Conservation (phyloP, 352 stramenopile species). For the Pythium periplocum region DNA sequence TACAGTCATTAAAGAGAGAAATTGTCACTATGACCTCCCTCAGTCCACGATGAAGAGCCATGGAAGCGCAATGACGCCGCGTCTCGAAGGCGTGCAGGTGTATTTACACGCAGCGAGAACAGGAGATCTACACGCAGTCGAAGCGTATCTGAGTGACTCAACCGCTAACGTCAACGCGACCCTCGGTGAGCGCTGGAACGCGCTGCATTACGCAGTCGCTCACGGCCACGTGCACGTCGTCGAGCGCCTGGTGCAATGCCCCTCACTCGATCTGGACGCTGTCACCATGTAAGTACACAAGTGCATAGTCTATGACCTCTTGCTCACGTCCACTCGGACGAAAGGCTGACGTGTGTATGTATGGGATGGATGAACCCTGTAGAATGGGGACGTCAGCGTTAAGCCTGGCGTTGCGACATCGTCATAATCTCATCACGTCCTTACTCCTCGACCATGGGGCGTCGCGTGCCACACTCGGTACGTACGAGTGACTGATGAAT, state of each 20-base stretch:
- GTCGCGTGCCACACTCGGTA: constrained; percentile 49
- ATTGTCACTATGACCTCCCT: too few relatives aligned
- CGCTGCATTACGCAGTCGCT: constrained; percentile 62
- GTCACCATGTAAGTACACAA: constrained; percentile 38
- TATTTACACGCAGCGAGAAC: constrained; percentile 49
- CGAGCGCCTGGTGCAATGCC: constrained; percentile 29
- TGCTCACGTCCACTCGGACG: too few relatives aligned
- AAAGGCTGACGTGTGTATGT: too few relatives aligned
- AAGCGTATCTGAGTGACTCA: constrained; percentile 20
- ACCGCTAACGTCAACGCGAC: constrained; percentile 33
- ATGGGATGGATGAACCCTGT: too few relatives aligned
- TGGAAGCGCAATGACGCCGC: background rate
- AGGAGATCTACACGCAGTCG: constrained; percentile 31
- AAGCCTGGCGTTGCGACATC: constrained; percentile 49
- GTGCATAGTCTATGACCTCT: background rate
- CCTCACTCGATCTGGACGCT: constrained; percentile 45
- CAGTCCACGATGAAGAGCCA: too few relatives aligned
- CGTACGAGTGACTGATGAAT: constrained; percentile 2
- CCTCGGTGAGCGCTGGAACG: constrained; percentile 61
- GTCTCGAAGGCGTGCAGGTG: constrained; percentile 8
- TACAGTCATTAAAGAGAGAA: constrained; percentile 18
- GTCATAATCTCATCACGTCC: constrained; percentile 32
- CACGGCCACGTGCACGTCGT: constrained; percentile 37
- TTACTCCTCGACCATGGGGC: constrained; percentile 45
- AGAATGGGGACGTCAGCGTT: constrained; percentile 16